Percentiles rank a stretch among this genome's conserved stretches.
These are phyloP conservation scores for Tephrocybe rancida DNA, from an alignment of 768 basidiomycete species.

Conservation along the genomic window DNA sequence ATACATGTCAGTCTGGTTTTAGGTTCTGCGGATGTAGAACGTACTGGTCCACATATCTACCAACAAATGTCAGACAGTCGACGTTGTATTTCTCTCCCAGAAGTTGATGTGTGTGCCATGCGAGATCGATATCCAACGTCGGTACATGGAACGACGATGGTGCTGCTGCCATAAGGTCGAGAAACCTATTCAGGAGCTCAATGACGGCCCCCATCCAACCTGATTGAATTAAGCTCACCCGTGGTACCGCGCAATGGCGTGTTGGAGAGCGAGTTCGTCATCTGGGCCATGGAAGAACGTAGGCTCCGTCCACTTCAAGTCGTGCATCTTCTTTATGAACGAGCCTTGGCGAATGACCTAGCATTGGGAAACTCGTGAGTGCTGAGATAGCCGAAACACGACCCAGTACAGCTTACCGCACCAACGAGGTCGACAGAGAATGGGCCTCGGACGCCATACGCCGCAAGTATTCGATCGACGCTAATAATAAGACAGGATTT, in stretches of 20 bases:
- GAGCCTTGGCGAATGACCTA: conserved; percentile 59
- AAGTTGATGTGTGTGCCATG: conserved; percentile 77
- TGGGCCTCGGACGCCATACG: conserved; percentile 50
- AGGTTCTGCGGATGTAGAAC: conserved; percentile 10
- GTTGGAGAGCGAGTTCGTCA: conserved; percentile 44
- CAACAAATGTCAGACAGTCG: conserved; percentile 46
- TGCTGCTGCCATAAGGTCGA: conserved; percentile 53
- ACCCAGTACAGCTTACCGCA: conserved; percentile 39
- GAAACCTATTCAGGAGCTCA: conserved; percentile 35
- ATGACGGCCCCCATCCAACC: not conserved
- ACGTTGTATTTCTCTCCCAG: conserved; percentile 43
- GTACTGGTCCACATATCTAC: no score
- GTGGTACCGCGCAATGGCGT: conserved; percentile 58
- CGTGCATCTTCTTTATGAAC: conserved; percentile 54
- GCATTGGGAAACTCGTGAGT: not conserved
- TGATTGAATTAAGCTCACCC: conserved; percentile 35
- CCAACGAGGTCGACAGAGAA: conserved; percentile 61
- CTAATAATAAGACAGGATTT: not conserved
- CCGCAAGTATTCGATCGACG: conserved; percentile 41
- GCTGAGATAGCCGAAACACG: not conserved
- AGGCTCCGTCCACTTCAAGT: conserved; percentile 51
- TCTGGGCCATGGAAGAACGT: conserved; percentile 37
- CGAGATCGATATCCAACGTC: conserved; percentile 71
- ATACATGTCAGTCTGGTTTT: no score
- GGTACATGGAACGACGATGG: conserved; percentile 51